These are phyloP conservation scores for Dryadomyces quercivorus DNA, from an alignment of 2,329 filamentous ascomycete genomes.

Conservation along the genomic window DNA sequence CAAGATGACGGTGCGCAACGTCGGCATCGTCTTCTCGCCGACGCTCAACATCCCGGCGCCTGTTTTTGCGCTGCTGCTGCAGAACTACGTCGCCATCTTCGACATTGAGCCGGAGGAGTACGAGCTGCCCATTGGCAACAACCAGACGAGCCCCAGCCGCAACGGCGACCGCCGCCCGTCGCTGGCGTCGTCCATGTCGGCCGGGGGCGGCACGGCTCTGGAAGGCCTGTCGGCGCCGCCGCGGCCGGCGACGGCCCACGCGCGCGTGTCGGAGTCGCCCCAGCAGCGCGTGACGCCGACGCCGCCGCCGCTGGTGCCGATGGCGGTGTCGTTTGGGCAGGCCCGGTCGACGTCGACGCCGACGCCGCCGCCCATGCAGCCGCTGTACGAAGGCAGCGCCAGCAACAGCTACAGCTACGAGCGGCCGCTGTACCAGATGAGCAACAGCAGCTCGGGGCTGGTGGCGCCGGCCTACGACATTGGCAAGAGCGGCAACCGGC, in stretches of 20 bases:
- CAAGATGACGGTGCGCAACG: slow-evolving; percentile 97
- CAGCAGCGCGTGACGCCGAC: slow-evolving; percentile 39
- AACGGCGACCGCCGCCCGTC: slow-evolving; percentile 11
- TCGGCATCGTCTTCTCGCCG: slow-evolving; percentile 95
- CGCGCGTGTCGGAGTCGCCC: slow-evolving; percentile 30
- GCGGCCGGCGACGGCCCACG: slow-evolving; percentile 37
- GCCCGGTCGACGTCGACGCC: slow-evolving; percentile 26
- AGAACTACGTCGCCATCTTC: slow-evolving; percentile 82
- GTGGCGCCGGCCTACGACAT: slow-evolving; percentile 24
- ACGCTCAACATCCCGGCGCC: slow-evolving; percentile 93
- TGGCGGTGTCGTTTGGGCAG: slow-evolving; percentile 11
- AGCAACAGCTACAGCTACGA: slow-evolving; percentile 23
- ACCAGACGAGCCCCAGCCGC: not conserved
- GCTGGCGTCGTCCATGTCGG: slow-evolving; percentile 13
- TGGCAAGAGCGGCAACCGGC: slow-evolving; percentile 27
- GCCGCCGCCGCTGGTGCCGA: slow-evolving; percentile 26
- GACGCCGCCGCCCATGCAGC: slow-evolving; percentile 28
- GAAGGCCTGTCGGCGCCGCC: slow-evolving; percentile 24
- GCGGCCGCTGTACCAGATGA: slow-evolving; percentile 21
- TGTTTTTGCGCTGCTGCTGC: slow-evolving; percentile 85
- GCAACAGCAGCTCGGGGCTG: slow-evolving; percentile 13
- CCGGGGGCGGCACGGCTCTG: not conserved
- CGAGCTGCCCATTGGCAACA: slow-evolving; percentile 29
- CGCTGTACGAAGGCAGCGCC: slow-evolving; percentile 3
- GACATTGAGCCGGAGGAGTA: slow-evolving; percentile 56